These are phyloP conservation scores for Peronospora farinosa DNA, from an alignment of 352 stramenopile species.

Conservation along the genomic window DNA sequence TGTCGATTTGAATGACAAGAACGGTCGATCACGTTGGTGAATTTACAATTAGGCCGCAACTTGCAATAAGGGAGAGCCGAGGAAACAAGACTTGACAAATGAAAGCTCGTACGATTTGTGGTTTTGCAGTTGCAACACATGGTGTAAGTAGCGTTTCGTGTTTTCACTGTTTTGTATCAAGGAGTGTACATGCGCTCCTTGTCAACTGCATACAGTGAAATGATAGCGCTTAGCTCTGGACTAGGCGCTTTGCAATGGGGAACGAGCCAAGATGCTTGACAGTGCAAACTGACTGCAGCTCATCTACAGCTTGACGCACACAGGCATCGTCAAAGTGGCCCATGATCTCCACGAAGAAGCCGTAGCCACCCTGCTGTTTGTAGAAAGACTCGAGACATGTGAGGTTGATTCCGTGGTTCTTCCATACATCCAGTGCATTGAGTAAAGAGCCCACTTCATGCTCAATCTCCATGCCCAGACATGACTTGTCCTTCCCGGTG, in stretches of 20 bases:
- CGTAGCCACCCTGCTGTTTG: conserved; percentile 59
- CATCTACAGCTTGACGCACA: conserved; percentile 45
- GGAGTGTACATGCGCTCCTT: conserved; percentile 15
- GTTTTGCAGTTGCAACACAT: conserved; percentile 1
- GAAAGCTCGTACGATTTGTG: conserved; percentile 1
- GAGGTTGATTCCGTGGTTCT: conserved; percentile 73
- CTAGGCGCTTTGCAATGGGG: conserved; percentile 48
- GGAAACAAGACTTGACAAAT: conserved; percentile 2
- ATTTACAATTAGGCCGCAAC: neutral
- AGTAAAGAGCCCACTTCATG: conserved; percentile 85
- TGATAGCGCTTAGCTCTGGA: conserved; percentile 31
- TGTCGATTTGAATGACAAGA: conserved; percentile 43
- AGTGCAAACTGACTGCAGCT: conserved; percentile 49
- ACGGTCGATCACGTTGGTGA: conserved; percentile 23
- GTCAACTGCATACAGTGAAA: neutral
- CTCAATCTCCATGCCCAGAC: conserved; percentile 79
- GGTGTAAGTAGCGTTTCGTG: conserved; percentile 1
- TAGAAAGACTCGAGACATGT: conserved; percentile 86
- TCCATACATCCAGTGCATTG: conserved; percentile 74
- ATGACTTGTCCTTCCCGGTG: conserved; percentile 79
- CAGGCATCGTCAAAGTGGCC: conserved; percentile 69
- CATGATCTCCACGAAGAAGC: conserved; percentile 83
- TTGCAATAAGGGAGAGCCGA: conserved; percentile 5
- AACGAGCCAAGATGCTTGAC: conserved; percentile 81
- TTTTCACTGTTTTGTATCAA: conserved; percentile 10